Percentiles rank a stretch among this genome's conserved stretches.
phyloP scores from a whole-genome alignment of 345 rosid genomes.

The Brassica rapa region DNA sequence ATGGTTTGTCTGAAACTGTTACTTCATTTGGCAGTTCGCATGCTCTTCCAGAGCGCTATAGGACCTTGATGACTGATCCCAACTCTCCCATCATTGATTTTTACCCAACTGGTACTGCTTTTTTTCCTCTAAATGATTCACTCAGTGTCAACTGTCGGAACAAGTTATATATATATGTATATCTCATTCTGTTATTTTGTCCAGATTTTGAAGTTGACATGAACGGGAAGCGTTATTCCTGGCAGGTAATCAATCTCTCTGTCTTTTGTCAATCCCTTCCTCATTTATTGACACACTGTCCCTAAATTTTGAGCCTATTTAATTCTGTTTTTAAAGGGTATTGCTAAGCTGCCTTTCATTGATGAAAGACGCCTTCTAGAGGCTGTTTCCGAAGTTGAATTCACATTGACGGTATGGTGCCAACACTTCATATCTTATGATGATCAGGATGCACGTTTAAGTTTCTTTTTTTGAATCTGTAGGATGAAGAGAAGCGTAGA shows the following conservation, averaged over 20 bases:
- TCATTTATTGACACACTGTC: constrained; percentile 8
- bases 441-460: not conserved
- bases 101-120: constrained; percentile 73
- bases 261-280: constrained; percentile 15
- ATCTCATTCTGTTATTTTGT: constrained; percentile 8
- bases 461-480: constrained; percentile 6
- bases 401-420: constrained; percentile 67
- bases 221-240: constrained; percentile 87
- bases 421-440: not conserved
- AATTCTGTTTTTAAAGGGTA: constrained; percentile 51
- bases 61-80: constrained; percentile 88
- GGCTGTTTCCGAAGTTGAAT: constrained; percentile 75
- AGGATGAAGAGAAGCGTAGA: constrained; percentile 91
- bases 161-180: not conserved
- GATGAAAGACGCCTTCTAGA: constrained; percentile 85
- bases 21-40: constrained; percentile 66
- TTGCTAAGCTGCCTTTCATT: constrained; percentile 95
- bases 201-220: constrained; percentile 95
- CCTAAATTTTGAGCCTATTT: not conserved
- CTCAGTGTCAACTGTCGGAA: not conserved
- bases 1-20: not conserved
- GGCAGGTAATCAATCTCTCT: constrained; percentile 63
- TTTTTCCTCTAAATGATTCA: constrained; percentile 1
- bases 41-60: constrained; percentile 84
- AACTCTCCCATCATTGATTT: constrained; percentile 88